Base-by-base conservation (phyloP, 768 basidiomycete species). In the Boletus sp. region DNA sequence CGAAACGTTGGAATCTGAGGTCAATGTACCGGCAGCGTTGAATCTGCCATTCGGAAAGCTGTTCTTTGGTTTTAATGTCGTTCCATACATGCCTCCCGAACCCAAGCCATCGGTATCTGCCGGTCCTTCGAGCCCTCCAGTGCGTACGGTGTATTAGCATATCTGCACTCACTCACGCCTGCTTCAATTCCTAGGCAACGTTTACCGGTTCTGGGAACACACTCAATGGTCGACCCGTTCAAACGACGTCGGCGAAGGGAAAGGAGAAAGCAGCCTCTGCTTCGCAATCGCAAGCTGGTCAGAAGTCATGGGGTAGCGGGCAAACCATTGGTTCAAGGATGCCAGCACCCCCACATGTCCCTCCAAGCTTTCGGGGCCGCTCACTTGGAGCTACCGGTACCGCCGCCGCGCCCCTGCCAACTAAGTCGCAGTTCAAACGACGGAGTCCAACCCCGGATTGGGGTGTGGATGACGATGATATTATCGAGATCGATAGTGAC, bases 61-160 rank as follows among this genome's bases (percentile, higher is more conserved):
- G 19, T 99, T 99, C 78, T 98, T 99, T 65, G 97, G 97, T 10
- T 99, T 88, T 75, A 88, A 90, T 55, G 81, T 90, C 53, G 75
- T 82, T 2, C 77, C 88, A 1, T 91, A 90, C 66, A 76, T 72
- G 4, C 83, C 83, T 7, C 80, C 84, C 5, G 66, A 74, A 41
- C 60, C 56, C 5, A 53, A 54, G n/a, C 15, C 68, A 33, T 53
- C 74, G 30, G 55, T 32, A 15, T 53, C 67, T 58, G 47, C 75
- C 44, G 35, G 70, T 64, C 56, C 70, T 47, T 60, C 68, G 19
- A 62, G 62, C 48, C 53, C 67, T 30, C 54, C 72, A 21, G 64
- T 76, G 43, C 62, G 74, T 68, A 15, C 2, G 34, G 14, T 17
- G 14, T 39, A 27, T 38, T 13, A 17, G 19, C 11, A 21, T 49